phyloP scores from a whole-genome alignment of 2,329 filamentous ascomycete species.

The Trichoderma simmonsii region DNA sequence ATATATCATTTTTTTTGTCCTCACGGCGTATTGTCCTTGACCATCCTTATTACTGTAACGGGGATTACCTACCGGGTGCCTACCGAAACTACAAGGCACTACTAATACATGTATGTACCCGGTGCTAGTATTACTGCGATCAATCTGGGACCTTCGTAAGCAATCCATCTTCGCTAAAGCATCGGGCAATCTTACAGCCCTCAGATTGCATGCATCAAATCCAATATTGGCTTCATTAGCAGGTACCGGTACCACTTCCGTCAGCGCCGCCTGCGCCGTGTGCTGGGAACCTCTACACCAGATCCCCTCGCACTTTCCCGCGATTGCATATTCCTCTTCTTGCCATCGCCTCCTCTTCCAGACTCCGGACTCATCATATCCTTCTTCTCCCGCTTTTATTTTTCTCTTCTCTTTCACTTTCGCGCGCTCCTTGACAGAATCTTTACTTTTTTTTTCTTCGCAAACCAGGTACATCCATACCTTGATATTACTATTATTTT shows the following conservation, averaged over 20 bases:
- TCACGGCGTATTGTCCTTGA: not conserved
- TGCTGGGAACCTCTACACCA: not conserved
- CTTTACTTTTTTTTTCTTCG: slow-evolving; percentile 5
- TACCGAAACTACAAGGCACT: not conserved
- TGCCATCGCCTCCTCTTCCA: slow-evolving; percentile 1
- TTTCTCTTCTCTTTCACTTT: not conserved
- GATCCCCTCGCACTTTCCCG: not conserved
- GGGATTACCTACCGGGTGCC: not conserved
- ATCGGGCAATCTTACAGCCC: not conserved
- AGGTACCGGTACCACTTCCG: not conserved
- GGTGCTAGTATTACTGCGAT: not conserved
- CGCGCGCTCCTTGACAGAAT: not conserved
- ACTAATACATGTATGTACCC: not conserved
- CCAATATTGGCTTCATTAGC: not conserved
- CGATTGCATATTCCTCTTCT: not conserved
- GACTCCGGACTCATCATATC: not conserved
- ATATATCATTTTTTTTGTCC: not conserved
- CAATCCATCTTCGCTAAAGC: not conserved
- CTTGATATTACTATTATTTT: not conserved
- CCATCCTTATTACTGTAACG: not conserved
- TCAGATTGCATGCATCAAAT: not conserved
- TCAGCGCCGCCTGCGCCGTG: not conserved
- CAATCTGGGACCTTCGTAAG: not conserved
- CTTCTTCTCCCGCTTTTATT: not conserved
- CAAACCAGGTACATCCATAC: not conserved